Evolutionary conservation across 805 yeast genomes (phyloP), one percentile per base, ranked within the genome.

Genomic region (Candida tibetensis): DNA sequence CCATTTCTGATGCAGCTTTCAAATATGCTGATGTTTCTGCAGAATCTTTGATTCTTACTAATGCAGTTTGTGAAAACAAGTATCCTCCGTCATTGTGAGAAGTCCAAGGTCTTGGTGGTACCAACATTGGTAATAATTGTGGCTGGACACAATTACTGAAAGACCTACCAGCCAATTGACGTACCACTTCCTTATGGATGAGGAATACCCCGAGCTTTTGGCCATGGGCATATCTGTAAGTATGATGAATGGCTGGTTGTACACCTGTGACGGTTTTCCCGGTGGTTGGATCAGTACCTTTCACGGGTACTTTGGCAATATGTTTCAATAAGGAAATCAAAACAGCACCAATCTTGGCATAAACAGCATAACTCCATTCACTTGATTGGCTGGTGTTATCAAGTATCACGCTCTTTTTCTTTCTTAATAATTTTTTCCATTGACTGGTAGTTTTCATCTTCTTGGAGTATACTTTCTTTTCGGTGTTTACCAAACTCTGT

Each of bases 11-110:
- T 2, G 96, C 96, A 0, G 95, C 93, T 51, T 79, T 82, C 35
- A 91, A 70, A 55, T 93, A 93, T 0, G 96, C 96, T 17, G 74
- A 60, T 46, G 93, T 96, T 60, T 93, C 99, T 1, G 93, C 87
- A 1, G 95, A 79, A 51, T 85, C 90, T 51, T 77, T 85, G 12
- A 87, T 76, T 57, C 98, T 76, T 49, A 93, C 77, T 28, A 93
- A 65, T 3, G 72, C 62, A 13, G 79, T 72, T 44, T 76, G 79
- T 10, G 84, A 71, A 53, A 79, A 81, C 41, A 76, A 69, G 53
- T 87, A 90, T 0, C 97, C 99, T 48, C 99, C 99, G 39, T 76
- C 76, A 52, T 82, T 80, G 76, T 82, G 81, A 8, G 79, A 65
- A 0, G 79, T 74, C 99, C 99, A 93, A 4, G 88, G 87, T 39